These are phyloP conservation scores for Malus hybrid DNA, from an alignment of 331 rosid species.

Conservation along the genomic window DNA sequence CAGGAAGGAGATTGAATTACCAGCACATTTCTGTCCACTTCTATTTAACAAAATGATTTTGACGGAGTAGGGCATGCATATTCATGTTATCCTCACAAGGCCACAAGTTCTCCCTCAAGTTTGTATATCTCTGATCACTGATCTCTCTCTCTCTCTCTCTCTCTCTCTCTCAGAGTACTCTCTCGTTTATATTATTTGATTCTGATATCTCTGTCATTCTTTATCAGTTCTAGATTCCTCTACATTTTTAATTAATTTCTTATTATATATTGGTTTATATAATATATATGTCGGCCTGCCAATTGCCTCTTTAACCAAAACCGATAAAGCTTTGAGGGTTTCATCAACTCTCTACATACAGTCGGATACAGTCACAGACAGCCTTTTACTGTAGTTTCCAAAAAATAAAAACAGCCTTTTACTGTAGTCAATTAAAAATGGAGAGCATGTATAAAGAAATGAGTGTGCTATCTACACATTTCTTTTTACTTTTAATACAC, in stretches of 20 bases:
- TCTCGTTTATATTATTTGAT: conserved; percentile 15
- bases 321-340: conserved; percentile 65
- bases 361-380: conserved; percentile 59
- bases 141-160: conserved; percentile 11
- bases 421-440: conserved; percentile 24
- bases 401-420: conserved; percentile 13
- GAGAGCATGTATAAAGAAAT: neutral
- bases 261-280: neutral
- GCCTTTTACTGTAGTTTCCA: conserved; percentile 24
- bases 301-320: conserved; percentile 70
- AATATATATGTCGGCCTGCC: conserved; percentile 29
- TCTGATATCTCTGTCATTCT: conserved; percentile 37
- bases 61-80: conserved; percentile 23
- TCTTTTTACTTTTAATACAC: too few species aligned
- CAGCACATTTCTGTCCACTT: conserved; percentile 34
- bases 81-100: conserved; percentile 27
- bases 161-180: conserved; percentile 6
- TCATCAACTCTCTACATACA: conserved; percentile 35
- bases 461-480: too few species aligned
- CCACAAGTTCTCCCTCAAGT: conserved; percentile 19
- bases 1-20: conserved; percentile 10
- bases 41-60: conserved; percentile 14
- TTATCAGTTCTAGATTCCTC: conserved; percentile 26
- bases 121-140: neutral
- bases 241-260: conserved; percentile 34